Evolutionary conservation across 495 filamentous ascomycete species (phyloP).

Genomic region (Hypoxylon lienhwacheense): DNA sequence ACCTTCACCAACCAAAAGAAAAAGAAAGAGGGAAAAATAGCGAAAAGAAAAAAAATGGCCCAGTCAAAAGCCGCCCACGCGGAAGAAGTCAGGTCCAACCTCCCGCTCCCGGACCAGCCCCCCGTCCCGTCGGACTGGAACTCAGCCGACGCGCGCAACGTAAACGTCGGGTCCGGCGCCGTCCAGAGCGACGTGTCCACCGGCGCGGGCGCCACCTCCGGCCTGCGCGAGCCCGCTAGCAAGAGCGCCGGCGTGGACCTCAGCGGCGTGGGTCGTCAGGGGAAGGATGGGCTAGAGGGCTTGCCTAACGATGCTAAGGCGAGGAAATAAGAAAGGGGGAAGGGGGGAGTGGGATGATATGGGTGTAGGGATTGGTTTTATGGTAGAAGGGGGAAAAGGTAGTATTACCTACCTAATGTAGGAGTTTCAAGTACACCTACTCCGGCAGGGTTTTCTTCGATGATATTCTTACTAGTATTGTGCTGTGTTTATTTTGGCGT

Average conservation of each 20-base stretch:
- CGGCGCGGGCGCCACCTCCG: slow-evolving; percentile 53
- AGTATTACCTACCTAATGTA: too few species aligned
- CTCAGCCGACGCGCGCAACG: slow-evolving; percentile 64
- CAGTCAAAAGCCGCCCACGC: slow-evolving; percentile 64
- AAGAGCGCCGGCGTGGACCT: slow-evolving; percentile 54
- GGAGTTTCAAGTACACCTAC: too few species aligned
- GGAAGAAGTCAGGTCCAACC: slow-evolving; percentile 65
- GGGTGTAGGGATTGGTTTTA: too few species aligned
- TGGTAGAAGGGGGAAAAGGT: too few species aligned
- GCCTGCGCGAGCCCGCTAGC: slow-evolving; percentile 65
- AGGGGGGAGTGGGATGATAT: not conserved
- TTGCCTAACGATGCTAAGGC: slow-evolving; percentile 56
- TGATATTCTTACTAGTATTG: too few species aligned
- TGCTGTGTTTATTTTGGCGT: too few species aligned
- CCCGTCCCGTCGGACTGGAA: slow-evolving; percentile 73
- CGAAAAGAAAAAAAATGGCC: slow-evolving; percentile 31
- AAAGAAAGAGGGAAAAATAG: too few species aligned
- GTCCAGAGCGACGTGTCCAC: slow-evolving; percentile 54
- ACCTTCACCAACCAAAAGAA: too few species aligned
- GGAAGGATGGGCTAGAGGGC: slow-evolving; percentile 53
- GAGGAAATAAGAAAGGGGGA: slow-evolving; percentile 12
- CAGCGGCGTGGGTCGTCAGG: slow-evolving; percentile 57
- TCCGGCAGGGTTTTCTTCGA: too few species aligned
- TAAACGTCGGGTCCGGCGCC: slow-evolving; percentile 68
- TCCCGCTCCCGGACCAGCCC: slow-evolving; percentile 78